Evolutionary conservation across 2,329 filamentous ascomycete species (phyloP), one percentile per base, ranked within the genome.

Genomic region (Botrytis cinerea): DNA sequence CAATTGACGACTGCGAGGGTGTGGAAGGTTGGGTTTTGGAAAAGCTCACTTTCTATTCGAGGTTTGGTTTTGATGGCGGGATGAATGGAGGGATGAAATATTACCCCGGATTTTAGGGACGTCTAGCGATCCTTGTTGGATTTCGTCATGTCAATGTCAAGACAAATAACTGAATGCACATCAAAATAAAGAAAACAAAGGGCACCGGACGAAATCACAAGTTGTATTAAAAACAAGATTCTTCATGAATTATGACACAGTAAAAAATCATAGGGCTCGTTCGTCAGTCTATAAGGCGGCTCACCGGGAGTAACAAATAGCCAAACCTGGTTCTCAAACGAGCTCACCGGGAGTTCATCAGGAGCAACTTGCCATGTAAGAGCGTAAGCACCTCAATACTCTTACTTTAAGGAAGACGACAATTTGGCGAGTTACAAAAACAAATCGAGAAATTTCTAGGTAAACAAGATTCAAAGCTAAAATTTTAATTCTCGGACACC

Each of bases 61-160:
- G 38, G 46, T 35, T 40, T 67, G 32, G 16, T 7, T 35, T 67
- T 48, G 25, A 46, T 61, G n/a, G n/a, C 46, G 51, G 38, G 40
- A 43, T 70, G 67, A 22, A 46, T 60, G 12, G 59, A 35, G 38
- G 43, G 28, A 43, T 43, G n/a, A 71, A 71, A 54, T 63, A 40
- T 62, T 54, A 63, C 43, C 57, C 57, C 45, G 59, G 45, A 48
- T 64, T 63, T 71, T 22, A 45, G 40, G 4, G 22, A 22, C 14
- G 18, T 32, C 20, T 38, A 38, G 25, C 18, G 25, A 61, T n/a
- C 67, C 67, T 46, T 45, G 28, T 46, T 61, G 1, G 28, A 61
- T 68, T 61, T 45, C 43, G 54, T 70, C 51, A 61, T 61, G 14
- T 38, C 32, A 28, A 4, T 28, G 16, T 18, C 32, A 43, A n/a